Conservation (phyloP, 257 asterid species). For the Voacanga thouarsii region DNA sequence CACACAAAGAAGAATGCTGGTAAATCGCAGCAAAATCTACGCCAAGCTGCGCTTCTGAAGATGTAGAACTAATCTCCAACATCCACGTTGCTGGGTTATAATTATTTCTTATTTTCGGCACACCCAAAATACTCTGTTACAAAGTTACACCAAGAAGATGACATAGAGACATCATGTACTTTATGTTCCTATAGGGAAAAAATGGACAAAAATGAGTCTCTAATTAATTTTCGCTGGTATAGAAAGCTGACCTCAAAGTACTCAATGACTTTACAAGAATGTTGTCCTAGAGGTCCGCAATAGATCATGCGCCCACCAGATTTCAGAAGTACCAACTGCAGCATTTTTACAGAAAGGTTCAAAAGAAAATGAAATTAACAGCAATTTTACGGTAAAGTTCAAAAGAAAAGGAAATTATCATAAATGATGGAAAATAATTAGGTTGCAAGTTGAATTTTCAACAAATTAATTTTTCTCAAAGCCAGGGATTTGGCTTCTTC, state of each 20-base stretch:
- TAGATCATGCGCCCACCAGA: slow-evolving; percentile 32
- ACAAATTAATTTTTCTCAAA: too few relatives aligned
- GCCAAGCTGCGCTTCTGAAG: slow-evolving; percentile 32
- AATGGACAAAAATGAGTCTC: not conserved
- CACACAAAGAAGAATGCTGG: slow-evolving; percentile 19
- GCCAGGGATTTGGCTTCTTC: too few relatives aligned
- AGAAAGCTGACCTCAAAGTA: slow-evolving; percentile 30
- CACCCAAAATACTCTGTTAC: slow-evolving; percentile 22
- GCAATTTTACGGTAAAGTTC: too few relatives aligned
- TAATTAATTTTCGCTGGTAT: not conserved
- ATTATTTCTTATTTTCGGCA: slow-evolving; percentile 26
- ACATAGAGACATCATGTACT: not conserved
- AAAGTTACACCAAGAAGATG: not conserved
- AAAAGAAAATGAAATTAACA: too few relatives aligned
- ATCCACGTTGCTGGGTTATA: slow-evolving; percentile 41
- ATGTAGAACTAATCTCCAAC: slow-evolving; percentile 29
- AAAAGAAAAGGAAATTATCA: too few relatives aligned
- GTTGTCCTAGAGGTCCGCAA: slow-evolving; percentile 26
- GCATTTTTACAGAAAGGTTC: not conserved
- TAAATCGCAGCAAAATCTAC: slow-evolving; percentile 31
- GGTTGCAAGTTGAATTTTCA: too few relatives aligned
- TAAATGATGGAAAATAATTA: too few relatives aligned
- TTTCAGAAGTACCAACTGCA: slow-evolving; percentile 28
- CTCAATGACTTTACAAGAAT: slow-evolving; percentile 27
- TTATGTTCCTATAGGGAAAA: not conserved